phyloP scores from a whole-genome alignment of 257 asterid genomes.

The Primulina huaijiensis region DNA sequence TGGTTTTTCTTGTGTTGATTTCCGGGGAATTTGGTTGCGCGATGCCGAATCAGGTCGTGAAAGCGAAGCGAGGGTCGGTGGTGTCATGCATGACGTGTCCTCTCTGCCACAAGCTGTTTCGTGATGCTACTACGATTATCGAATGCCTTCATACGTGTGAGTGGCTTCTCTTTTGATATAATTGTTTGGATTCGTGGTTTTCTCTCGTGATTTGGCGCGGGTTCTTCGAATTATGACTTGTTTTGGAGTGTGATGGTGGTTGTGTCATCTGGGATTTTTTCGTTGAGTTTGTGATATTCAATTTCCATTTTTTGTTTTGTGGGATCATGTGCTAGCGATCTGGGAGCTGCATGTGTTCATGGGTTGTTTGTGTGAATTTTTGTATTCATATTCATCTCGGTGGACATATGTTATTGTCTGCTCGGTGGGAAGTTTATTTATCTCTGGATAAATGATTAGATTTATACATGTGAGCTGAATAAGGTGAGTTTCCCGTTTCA shows the following conservation, averaged over 20 bases:
- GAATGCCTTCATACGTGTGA: slow-evolving; percentile 69
- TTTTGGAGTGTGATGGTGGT: slow-evolving; percentile 13
- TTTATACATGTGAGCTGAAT: not conserved
- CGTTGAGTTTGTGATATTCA: not conserved
- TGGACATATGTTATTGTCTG: slow-evolving; percentile 7
- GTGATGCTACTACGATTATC: slow-evolving; percentile 55
- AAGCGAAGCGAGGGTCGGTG: slow-evolving; percentile 42
- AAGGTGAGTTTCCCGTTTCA: not conserved
- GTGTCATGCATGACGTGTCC: slow-evolving; percentile 67
- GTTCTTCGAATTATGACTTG: slow-evolving; percentile 9
- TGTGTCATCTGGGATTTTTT: slow-evolving; percentile 27
- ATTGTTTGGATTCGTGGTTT: slow-evolving; percentile 22
- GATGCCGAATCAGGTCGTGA: slow-evolving; percentile 44
- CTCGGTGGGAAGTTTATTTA: not conserved
- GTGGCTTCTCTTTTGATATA: slow-evolving; percentile 18
- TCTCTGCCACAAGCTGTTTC: slow-evolving; percentile 50
- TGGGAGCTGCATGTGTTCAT: slow-evolving; percentile 24
- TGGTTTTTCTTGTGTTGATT: slow-evolving; percentile 21
- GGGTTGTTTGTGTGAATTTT: slow-evolving; percentile 10
- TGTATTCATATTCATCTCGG: not conserved
- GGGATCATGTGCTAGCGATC: slow-evolving; percentile 23
- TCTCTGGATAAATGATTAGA: not conserved
- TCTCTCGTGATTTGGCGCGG: slow-evolving; percentile 14
- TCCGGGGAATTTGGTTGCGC: slow-evolving; percentile 26
- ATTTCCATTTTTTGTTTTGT: slow-evolving; percentile 26